Evolutionary conservation across 495 filamentous ascomycete genomes (phyloP).

Genomic region (Xylaria palmicola): DNA sequence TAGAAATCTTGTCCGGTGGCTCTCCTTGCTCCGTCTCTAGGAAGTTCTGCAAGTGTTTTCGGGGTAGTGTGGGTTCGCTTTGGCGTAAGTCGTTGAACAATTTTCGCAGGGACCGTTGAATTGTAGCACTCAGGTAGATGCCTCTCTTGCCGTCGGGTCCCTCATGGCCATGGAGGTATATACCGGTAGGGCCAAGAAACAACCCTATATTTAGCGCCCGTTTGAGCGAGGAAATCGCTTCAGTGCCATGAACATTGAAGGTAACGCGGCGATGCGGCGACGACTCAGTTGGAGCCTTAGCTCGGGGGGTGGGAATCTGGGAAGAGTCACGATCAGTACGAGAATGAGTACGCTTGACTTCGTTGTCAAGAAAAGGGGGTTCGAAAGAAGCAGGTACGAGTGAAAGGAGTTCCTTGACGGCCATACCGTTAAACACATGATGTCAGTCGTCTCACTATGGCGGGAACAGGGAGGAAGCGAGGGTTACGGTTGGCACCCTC

Average conservation of each 20-base stretch:
- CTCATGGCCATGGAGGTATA: conserved; percentile 23
- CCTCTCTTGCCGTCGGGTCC: conserved; percentile 12
- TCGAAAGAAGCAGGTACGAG: too few relatives aligned
- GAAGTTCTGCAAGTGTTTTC: conserved; percentile 36
- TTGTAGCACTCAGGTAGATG: conserved; percentile 30
- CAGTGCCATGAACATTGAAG: conserved; percentile 26
- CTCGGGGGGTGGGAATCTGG: conserved; percentile 22
- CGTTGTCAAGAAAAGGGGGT: too few relatives aligned
- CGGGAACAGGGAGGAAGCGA: neutral
- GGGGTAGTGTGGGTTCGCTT: conserved; percentile 27
- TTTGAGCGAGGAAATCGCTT: conserved; percentile 31
- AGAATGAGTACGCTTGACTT: too few relatives aligned
- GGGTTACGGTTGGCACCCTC: neutral
- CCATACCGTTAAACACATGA: conserved; percentile 12
- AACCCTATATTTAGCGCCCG: conserved; percentile 28
- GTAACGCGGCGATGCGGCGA: conserved; percentile 26
- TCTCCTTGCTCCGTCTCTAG: conserved; percentile 41
- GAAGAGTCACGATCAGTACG: neutral
- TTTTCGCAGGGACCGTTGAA: conserved; percentile 36
- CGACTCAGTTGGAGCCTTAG: conserved; percentile 4
- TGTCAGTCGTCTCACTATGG: neutral
- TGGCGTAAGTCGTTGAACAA: conserved; percentile 35
- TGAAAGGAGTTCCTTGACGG: too few relatives aligned
- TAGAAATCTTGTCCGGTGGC: neutral
- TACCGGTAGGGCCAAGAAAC: conserved; percentile 24